Percentiles rank a stretch among this genome's conserved stretches.
These are phyloP conservation scores for Daldinia bambusicola DNA, from an alignment of 495 filamentous ascomycete species.

Conservation along the genomic window DNA sequence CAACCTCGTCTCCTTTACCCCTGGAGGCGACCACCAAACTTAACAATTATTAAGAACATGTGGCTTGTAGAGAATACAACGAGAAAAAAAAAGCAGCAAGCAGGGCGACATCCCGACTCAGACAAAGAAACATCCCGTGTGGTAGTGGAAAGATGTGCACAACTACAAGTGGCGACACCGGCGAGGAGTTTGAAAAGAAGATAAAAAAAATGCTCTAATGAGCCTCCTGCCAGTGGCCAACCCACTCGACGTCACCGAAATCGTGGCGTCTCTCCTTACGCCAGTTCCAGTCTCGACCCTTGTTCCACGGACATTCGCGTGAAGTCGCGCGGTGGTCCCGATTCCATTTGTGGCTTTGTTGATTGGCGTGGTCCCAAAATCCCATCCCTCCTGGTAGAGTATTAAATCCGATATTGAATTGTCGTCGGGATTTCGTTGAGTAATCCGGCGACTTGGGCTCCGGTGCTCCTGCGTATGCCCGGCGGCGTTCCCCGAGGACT, in stretches of 20 bases:
- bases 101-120: conserved; percentile 19
- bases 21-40: conserved; percentile 33
- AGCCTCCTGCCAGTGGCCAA: conserved; percentile 84
- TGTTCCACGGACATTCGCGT: conserved; percentile 58
- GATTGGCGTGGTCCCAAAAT: conserved; percentile 52
- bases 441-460: conserved; percentile 57
- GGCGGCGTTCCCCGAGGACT: conserved; percentile 80
- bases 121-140: conserved; percentile 29
- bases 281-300: conserved; percentile 66
- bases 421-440: conserved; percentile 51
- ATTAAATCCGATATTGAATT: conserved; percentile 49
- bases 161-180: conserved; percentile 65
- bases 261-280: conserved; percentile 72
- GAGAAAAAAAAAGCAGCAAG: conserved; percentile 42
- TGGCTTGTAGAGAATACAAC: conserved; percentile 38
- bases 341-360: conserved; percentile 44
- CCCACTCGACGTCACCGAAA: conserved; percentile 84
- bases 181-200: conserved; percentile 36
- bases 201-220: conserved; percentile 45
- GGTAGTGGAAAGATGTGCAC: conserved; percentile 50
- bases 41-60: conserved; percentile 45
- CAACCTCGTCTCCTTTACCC: conserved; percentile 10
- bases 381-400: conserved; percentile 48
- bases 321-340: conserved; percentile 55
- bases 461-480: conserved; percentile 67